Base-by-base conservation (phyloP, 176 grass and related monocot species). In the Typha latifolia region DNA sequence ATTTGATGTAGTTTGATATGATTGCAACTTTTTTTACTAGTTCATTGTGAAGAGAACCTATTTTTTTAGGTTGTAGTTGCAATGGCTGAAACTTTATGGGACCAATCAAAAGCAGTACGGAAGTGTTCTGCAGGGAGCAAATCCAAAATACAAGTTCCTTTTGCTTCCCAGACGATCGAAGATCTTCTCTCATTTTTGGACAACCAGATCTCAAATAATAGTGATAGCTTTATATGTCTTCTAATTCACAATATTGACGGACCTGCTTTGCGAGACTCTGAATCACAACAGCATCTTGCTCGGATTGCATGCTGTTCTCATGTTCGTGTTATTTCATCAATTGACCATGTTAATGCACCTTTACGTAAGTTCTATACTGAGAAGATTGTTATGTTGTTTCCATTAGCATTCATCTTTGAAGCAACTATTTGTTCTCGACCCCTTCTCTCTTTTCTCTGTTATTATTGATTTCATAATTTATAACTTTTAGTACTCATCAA, bases 231-330 rank as follows among this genome's bases (percentile, higher is more conserved):
- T 3, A 26, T 87, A 24, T 97, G 88, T 71, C 72, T 87, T 71
- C 79, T 97, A 62, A 82, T 97, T 71, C 93, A 97, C 77, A 82
- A 90, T 69, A 89, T 87, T n/a, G 88, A 97, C 34, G 93, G 93
- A 51, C 93, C 93, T 82, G 80, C 85, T 49, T 68, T 97, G 72
- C 85, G 85, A 62, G 85, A 92, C 23, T 66, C 81, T 68, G 88
- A 97, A 76, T 82, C 88, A 56, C 93, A 97, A 48, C 93, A 92
- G 32, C 85, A 73, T 67, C 88, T 92, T 72, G 85, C 93, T 21
- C 83, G 69, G 67, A 24, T 97, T 75, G 80, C 93, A 67, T 92
- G 82, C 67, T 92, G 85, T 75, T 87, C 83, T 52, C 84, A 74
- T 47, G 51, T 97, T 11, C 63, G 16, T 82, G 53, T 92, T 47